Evolutionary conservation across 768 basidiomycete genomes (phyloP).

Genomic region (Lepiota brunneoincarnata): DNA sequence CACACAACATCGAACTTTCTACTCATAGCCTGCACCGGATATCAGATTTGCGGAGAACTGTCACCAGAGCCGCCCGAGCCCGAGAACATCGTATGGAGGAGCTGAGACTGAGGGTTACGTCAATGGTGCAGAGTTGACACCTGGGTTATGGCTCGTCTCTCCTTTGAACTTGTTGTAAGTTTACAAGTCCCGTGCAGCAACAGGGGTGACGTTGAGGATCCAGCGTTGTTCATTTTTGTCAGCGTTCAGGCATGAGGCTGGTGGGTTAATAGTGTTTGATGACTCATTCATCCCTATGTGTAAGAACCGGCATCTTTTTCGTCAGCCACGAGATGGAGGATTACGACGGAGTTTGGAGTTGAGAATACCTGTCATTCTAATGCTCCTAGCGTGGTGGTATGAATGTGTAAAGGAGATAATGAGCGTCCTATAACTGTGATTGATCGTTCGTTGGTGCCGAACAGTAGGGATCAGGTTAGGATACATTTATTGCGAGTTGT

Average conservation of each 20-base stretch:
- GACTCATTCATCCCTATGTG: too few species aligned
- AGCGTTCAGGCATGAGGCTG: too few species aligned
- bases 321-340: too few species aligned
- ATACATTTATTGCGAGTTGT: background rate
- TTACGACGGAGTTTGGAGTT: too few species aligned
- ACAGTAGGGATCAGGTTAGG: background rate
- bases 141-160: background rate
- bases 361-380: too few species aligned
- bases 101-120: background rate
- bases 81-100: slow-evolving; percentile 4
- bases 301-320: too few species aligned
- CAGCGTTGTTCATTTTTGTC: background rate
- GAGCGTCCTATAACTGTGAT: too few species aligned
- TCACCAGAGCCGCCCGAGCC: background rate
- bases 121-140: background rate
- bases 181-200: background rate
- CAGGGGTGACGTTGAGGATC: background rate
- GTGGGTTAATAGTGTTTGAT: too few species aligned
- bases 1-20: too few species aligned
- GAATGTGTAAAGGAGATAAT: slow-evolving; percentile 3
- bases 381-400: background rate
- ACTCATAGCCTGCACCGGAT: background rate
- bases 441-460: background rate
- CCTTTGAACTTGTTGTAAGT: background rate
- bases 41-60: background rate